Conservation (phyloP, 306 rosid genomes). For the Hippophae gyantsensis region DNA sequence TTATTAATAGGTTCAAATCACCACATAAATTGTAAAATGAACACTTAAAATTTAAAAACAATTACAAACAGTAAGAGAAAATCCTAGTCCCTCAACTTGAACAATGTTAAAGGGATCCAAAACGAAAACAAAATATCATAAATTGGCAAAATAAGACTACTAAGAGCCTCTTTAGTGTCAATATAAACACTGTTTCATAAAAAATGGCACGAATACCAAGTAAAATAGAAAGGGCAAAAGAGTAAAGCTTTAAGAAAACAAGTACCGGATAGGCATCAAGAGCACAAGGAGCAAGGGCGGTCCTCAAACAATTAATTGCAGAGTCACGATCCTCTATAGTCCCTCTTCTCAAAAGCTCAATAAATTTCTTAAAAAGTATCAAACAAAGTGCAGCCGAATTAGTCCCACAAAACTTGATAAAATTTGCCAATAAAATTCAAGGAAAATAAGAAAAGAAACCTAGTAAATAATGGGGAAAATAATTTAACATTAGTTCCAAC, state of each 20-base stretch:
- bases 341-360: slow-evolving; percentile 90
- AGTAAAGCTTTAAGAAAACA: background rate
- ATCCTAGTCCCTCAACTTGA: no score
- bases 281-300: slow-evolving; percentile 93
- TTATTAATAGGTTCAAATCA: no score
- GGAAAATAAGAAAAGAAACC: background rate
- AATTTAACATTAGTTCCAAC: background rate
- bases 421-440: background rate
- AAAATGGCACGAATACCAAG: background rate
- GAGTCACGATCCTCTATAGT: slow-evolving; percentile 62
- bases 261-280: slow-evolving; percentile 94
- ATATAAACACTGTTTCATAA: background rate
- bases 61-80: no score
- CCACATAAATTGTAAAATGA: no score
- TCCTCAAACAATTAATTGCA: slow-evolving; percentile 74
- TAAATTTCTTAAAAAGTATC: slow-evolving; percentile 50
- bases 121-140: no score
- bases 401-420: background rate
- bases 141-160: background rate
- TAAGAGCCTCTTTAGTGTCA: background rate
- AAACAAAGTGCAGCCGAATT: slow-evolving; percentile 5
- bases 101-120: no score
- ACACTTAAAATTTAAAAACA: no score
- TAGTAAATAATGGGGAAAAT: background rate
- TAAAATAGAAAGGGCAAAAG: background rate